Evolutionary conservation across 345 rosid genomes (phyloP).

Genomic region (Acer saccharum): DNA sequence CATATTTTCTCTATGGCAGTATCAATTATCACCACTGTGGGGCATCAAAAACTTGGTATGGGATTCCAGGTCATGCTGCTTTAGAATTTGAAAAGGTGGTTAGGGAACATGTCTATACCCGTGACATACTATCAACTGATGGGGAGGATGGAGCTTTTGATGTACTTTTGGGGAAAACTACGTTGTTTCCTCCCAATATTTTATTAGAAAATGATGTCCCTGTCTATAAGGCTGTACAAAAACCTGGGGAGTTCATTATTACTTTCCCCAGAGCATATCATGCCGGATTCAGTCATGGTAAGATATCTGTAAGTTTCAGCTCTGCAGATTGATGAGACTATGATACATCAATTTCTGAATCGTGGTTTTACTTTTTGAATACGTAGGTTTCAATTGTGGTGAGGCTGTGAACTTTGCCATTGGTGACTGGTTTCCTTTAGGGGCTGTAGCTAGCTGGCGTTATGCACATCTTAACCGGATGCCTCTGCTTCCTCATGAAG

Average conservation of each 20-base stretch:
- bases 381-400: slow-evolving; percentile 94
- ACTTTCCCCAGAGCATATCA: slow-evolving; percentile 98
- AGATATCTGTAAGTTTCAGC: slow-evolving; percentile 9
- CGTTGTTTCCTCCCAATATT: slow-evolving; percentile 90
- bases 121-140: slow-evolving; percentile 66
- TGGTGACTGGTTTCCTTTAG: slow-evolving; percentile 96
- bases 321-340: not conserved
- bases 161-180: slow-evolving; percentile 94
- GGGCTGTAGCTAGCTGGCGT: slow-evolving; percentile 91
- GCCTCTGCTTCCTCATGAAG: slow-evolving; percentile 98
- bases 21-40: slow-evolving; percentile 99
- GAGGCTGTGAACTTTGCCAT: slow-evolving; percentile 99
- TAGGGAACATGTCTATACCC: slow-evolving; percentile 75
- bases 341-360: not conserved
- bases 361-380: slow-evolving; percentile 10
- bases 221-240: slow-evolving; percentile 95
- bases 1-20: slow-evolving; percentile 43
- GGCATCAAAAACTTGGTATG: slow-evolving; percentile 99
- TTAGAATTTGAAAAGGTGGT: slow-evolving; percentile 90
- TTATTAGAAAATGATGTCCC: slow-evolving; percentile 84
- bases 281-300: slow-evolving; percentile 99
- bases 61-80: slow-evolving; percentile 95
- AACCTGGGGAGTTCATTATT: slow-evolving; percentile 92
- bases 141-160: slow-evolving; percentile 99
- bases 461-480: slow-evolving; percentile 88